phyloP scores from a whole-genome alignment of 352 stramenopile genomes.

The Pythium dissimile region DNA sequence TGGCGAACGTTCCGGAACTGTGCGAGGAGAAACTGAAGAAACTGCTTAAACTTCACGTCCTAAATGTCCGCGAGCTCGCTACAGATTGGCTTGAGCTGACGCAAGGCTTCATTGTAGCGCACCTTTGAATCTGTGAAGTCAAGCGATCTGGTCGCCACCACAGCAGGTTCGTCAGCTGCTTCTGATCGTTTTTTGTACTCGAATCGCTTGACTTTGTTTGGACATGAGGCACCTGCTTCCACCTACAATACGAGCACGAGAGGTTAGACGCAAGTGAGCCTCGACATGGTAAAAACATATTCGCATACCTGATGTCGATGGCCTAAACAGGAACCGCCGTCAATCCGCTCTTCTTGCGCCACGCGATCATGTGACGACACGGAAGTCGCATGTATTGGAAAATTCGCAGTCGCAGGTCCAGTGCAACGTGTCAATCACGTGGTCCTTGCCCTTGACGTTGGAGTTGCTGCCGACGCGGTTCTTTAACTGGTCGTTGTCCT shows the following conservation, averaged over 20 bases:
- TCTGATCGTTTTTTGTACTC: neutral
- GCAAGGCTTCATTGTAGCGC: slow-evolving; percentile 7
- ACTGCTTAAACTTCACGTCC: neutral
- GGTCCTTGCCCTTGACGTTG: neutral
- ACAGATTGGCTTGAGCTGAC: neutral
- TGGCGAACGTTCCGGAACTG: neutral
- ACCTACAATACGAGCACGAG: neutral
- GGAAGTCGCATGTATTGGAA: slow-evolving; percentile 10
- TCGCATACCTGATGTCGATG: slow-evolving; percentile 6
- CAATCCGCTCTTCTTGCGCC: neutral
- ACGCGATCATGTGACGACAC: slow-evolving; percentile 20
- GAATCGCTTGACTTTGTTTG: neutral
- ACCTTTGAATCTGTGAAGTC: neutral
- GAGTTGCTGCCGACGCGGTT: neutral
- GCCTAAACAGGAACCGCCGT: slow-evolving; percentile 4
- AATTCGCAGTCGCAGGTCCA: slow-evolving; percentile 21
- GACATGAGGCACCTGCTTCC: neutral
- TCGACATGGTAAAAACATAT: neutral
- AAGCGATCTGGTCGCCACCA: neutral
- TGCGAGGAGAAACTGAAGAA: neutral
- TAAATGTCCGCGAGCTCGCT: slow-evolving; percentile 4
- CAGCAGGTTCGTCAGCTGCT: neutral
- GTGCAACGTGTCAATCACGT: neutral
- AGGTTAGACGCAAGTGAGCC: neutral
- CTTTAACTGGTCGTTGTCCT: neutral